Conservation (phyloP, 139 green algal species). For the Ettlia oleoabundans region DNA sequence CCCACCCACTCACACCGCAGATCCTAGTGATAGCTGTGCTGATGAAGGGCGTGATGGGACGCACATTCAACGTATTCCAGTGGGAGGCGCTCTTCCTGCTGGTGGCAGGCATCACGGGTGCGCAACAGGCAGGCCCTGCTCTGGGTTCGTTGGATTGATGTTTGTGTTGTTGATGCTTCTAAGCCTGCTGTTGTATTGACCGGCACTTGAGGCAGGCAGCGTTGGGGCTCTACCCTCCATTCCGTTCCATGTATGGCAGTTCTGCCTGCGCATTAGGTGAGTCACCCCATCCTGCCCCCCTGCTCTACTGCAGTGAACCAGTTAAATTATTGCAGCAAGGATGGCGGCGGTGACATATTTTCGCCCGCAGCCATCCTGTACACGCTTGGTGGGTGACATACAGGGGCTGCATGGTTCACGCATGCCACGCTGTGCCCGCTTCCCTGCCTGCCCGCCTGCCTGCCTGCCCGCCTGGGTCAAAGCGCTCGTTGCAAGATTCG, state of each 20-base stretch:
- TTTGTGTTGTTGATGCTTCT: background rate
- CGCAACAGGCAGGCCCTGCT: too few relatives aligned
- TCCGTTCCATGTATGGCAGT: too few relatives aligned
- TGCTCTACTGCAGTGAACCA: conserved; percentile 81
- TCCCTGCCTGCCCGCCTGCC: background rate
- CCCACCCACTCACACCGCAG: conserved; percentile 38
- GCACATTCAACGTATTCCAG: conserved; percentile 85
- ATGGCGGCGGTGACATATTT: conserved; percentile 37
- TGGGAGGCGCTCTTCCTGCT: conserved; percentile 97
- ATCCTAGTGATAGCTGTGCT: conserved; percentile 90
- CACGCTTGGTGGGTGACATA: conserved; percentile 59
- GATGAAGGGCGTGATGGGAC: conserved; percentile 84
- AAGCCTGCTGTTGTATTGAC: background rate
- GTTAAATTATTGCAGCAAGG: conserved; percentile 65
- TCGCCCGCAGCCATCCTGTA: conserved; percentile 64
- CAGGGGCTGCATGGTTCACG: too few relatives aligned
- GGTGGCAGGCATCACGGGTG: conserved; percentile 88
- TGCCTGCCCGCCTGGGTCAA: too few relatives aligned
- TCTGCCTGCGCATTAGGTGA: background rate
- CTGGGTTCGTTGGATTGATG: too few relatives aligned
- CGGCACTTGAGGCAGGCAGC: too few relatives aligned
- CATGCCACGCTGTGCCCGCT: too few relatives aligned
- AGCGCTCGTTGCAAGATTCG: too few relatives aligned
- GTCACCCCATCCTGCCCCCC: background rate
- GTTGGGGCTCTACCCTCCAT: too few relatives aligned